Conservation (phyloP, 371 early-diverging fungal genomes). For the Mucor velutinosus region DNA sequence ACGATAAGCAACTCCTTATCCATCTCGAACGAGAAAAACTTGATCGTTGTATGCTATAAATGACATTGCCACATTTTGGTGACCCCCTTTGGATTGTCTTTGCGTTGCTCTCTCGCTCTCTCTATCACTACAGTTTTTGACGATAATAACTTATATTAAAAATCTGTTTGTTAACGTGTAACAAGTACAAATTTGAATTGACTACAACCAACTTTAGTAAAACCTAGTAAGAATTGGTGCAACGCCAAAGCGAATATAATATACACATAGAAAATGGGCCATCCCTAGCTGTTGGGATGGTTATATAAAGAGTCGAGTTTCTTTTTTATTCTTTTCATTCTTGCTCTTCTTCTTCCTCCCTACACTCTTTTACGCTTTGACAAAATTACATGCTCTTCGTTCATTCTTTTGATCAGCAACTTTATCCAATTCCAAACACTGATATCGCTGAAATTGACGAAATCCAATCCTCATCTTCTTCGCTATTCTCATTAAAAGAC, state of each 20-base stretch:
- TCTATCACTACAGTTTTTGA: neutral
- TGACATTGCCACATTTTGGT: constrained; percentile 1
- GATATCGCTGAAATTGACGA: constrained; percentile 4
- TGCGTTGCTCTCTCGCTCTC: neutral
- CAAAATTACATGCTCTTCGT: constrained; percentile 5
- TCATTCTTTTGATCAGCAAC: neutral
- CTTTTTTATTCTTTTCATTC: neutral
- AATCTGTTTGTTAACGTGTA: neutral
- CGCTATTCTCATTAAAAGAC: constrained; percentile 6
- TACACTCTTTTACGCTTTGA: neutral
- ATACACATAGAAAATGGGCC: neutral
- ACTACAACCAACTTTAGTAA: constrained; percentile 1
- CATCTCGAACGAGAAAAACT: neutral
- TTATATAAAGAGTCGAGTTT: neutral
- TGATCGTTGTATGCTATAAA: neutral
- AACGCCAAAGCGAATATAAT: neutral
- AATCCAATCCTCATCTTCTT: constrained; percentile 12
- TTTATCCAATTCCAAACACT: neutral
- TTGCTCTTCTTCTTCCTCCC: neutral
- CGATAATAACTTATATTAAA: constrained; percentile 1
- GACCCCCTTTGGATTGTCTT: neutral
- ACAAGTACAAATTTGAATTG: constrained; percentile 2
- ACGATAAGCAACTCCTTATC: neutral
- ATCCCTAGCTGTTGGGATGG: neutral
- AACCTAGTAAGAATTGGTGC: neutral